Percentiles rank a stretch among this genome's conserved stretches.
Conservation (phyloP, 148 eudicot species). For the Rhododendron ovatum region DNA sequence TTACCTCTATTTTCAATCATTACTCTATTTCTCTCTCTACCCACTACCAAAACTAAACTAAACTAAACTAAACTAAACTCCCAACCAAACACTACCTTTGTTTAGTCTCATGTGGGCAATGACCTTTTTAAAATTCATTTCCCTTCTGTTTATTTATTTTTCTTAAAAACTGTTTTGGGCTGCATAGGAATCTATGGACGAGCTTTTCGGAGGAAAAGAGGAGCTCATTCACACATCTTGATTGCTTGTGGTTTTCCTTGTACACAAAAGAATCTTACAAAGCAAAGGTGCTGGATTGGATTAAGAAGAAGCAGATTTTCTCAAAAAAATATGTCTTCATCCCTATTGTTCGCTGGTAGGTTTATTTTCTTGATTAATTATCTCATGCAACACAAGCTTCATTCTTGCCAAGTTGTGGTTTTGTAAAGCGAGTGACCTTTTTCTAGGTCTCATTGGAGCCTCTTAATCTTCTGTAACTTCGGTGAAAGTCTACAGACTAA, state of each 20-base stretch:
- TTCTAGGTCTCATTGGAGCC: slow-evolving; percentile 69
- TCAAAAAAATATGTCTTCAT: slow-evolving; percentile 66
- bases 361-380: slow-evolving; percentile 1
- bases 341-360: slow-evolving; percentile 74
- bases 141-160: background rate
- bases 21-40: no score
- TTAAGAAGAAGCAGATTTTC: slow-evolving; percentile 48
- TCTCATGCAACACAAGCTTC: background rate
- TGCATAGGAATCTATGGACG: slow-evolving; percentile 51
- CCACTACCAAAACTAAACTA: no score
- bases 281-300: slow-evolving; percentile 42
- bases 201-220: slow-evolving; percentile 39
- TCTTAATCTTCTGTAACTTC: slow-evolving; percentile 65
- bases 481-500: slow-evolving; percentile 36
- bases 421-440: slow-evolving; percentile 1
- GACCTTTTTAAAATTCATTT: background rate
- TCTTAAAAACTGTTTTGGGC: background rate
- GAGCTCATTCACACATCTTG: slow-evolving; percentile 35
- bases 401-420: background rate
- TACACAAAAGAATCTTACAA: slow-evolving; percentile 25
- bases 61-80: no score
- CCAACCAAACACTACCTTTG: no score
- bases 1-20: no score
- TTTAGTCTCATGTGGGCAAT: background rate
- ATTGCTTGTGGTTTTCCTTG: slow-evolving; percentile 48